Base-by-base conservation (phyloP, 75 land plant species). In the Selaginella tamariscina region DNA sequence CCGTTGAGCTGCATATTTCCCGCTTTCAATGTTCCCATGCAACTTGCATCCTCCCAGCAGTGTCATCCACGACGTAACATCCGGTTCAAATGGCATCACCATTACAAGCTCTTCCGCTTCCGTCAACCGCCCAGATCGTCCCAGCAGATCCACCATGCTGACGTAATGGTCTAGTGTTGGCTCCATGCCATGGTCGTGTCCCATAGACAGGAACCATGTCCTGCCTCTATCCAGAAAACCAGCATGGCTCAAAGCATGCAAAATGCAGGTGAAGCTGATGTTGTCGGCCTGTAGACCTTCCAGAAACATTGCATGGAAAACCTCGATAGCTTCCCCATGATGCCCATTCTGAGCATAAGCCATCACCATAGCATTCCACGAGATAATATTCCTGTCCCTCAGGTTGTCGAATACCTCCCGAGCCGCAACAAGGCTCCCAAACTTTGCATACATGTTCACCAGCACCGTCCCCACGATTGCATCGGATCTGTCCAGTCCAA, bases 401-500 rank as follows among this genome's bases (percentile, higher is more conserved):
- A 8, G 8, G 21, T 59, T 21, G 8, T 59, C 62, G 26, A 59
- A 59, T 8, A 59, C 62, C 8, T 59, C 8, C 2, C 62, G 62
- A 21, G 62, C 62, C 8, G 21, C n/a, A 9, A 23, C 24, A 2
- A 59, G 26, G 21, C n/a, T n/a, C 23, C 62, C 62, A n/a, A 21
- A 59, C 26, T n/a, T 59, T 8, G 62, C 62, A n/a, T 8, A 59
- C 62, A 59, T 59, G 62, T 59, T 59, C 8, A 59, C 26, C 62
- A 59, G 62, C 5, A 27, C 62, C 8, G 62, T 59, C 23, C 62
- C 62, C 9, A 59, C 26, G 27, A 59, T 59, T 8, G 26, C 26
- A 27, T 59, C 62, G 21, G 62, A 8, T 59, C 15, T 39, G 11
- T 39, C 49, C 15, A 39, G 49, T 15, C 15, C 49, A 15, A 5